Conservation (phyloP, 768 basidiomycete species). For the Mycena kentingensis region DNA sequence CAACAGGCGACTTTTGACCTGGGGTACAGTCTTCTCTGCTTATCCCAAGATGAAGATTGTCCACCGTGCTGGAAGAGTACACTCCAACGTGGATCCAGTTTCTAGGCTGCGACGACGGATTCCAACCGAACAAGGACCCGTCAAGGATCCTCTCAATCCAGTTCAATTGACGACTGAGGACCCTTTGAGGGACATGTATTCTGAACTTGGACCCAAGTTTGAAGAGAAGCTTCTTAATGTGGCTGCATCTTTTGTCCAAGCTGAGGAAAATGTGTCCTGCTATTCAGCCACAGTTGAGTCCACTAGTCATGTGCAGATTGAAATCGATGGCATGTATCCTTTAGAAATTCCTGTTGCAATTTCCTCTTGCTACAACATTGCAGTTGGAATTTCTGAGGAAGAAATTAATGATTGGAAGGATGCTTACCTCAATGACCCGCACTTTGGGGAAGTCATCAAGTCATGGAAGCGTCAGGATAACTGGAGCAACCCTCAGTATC, state of each 20-base stretch:
- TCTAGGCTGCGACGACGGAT: constrained; percentile 31
- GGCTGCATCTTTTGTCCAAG: constrained; percentile 9
- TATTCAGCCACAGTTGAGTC: not conserved
- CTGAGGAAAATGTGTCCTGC: constrained; percentile 3
- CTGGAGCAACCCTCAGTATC: constrained; percentile 6
- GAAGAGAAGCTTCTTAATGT: constrained; percentile 27
- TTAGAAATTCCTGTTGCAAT: not conserved
- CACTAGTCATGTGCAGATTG: not conserved
- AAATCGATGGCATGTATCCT: not conserved
- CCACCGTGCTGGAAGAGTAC: constrained; percentile 39
- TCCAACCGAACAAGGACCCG: constrained; percentile 24
- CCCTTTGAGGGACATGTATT: constrained; percentile 26
- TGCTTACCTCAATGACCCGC: not conserved
- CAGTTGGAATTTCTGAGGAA: not conserved
- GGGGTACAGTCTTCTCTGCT: constrained; percentile 39
- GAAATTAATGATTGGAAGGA: constrained; percentile 1
- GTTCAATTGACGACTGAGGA: constrained; percentile 16
- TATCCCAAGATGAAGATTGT: constrained; percentile 39
- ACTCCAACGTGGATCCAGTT: constrained; percentile 44
- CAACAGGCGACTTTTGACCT: constrained; percentile 37
- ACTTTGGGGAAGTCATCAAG: not conserved
- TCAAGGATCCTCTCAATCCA: not conserved
- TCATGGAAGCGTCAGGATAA: not conserved
- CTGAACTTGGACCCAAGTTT: constrained; percentile 27
- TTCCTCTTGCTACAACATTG: not conserved